Evolutionary conservation across 805 yeast genomes (phyloP).

Genomic region (Saturnispora mendoncae): DNA sequence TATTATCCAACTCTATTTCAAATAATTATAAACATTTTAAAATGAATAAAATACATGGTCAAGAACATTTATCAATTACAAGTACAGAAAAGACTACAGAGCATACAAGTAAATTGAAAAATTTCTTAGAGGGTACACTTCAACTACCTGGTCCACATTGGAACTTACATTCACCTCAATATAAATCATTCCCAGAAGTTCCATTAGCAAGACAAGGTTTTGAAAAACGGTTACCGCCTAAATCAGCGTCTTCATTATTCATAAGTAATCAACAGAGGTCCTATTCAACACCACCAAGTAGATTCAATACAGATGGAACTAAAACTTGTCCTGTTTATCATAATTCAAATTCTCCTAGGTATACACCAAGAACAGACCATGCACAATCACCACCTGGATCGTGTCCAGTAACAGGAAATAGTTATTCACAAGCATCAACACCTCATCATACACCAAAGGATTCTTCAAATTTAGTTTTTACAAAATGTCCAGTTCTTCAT

Average conservation of each 20-base stretch:
- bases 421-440: background rate
- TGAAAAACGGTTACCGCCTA: background rate
- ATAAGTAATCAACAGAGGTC: background rate
- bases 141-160: slow-evolving; percentile 9
- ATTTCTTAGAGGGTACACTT: slow-evolving; percentile 24
- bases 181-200: background rate
- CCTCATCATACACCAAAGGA: background rate
- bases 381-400: background rate
- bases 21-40: slow-evolving; percentile 24
- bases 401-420: background rate
- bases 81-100: slow-evolving; percentile 23
- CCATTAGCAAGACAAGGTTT: background rate
- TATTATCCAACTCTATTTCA: slow-evolving; percentile 24
- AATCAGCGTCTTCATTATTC: background rate
- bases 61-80: slow-evolving; percentile 13
- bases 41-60: slow-evolving; percentile 19
- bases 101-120: slow-evolving; percentile 27
- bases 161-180: background rate
- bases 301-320: background rate
- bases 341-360: background rate
- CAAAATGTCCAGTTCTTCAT: slow-evolving; percentile 26
- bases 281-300: background rate
- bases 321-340: slow-evolving; percentile 6
- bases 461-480: slow-evolving; percentile 10
- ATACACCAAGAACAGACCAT: background rate